Evolutionary conservation across 169 alveolate species (phyloP).

Genomic region (Perkinsus marinus): DNA sequence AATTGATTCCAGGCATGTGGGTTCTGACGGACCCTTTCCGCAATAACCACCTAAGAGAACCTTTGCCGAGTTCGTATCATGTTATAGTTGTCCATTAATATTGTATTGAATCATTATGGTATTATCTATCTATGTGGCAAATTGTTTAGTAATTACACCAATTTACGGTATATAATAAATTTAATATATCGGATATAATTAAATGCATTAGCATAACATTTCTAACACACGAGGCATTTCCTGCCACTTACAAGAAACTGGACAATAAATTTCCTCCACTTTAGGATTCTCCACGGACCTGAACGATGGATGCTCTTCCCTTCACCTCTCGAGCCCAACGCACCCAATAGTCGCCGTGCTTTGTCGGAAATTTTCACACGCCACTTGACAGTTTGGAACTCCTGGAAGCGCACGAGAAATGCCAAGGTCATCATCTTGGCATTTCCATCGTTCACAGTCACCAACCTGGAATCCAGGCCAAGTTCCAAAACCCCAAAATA

Average conservation of each 20-base stretch:
- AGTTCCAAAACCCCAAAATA: neutral
- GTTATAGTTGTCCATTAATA: too few relatives aligned
- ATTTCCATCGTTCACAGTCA: neutral
- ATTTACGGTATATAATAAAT: too few relatives aligned
- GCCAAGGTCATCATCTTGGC: neutral
- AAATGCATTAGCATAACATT: too few relatives aligned
- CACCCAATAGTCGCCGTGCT: neutral
- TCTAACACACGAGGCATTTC: neutral
- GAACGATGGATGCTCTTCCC: neutral
- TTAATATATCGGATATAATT: too few relatives aligned
- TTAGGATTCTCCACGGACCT: neutral
- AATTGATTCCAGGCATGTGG: too few relatives aligned
- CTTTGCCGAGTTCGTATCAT: too few relatives aligned
- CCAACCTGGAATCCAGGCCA: neutral
- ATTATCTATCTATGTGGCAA: too few relatives aligned
- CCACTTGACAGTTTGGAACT: neutral
- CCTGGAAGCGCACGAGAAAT: neutral
- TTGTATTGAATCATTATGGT: too few relatives aligned
- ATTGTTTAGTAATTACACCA: too few relatives aligned
- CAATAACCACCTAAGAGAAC: neutral
- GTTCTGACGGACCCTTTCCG: neutral
- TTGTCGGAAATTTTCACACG: neutral
- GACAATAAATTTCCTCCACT: neutral
- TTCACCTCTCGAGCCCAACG: neutral
- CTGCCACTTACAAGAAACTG: neutral